Conservation (phyloP, 805 yeast genomes). For the Candida nanaspora region DNA sequence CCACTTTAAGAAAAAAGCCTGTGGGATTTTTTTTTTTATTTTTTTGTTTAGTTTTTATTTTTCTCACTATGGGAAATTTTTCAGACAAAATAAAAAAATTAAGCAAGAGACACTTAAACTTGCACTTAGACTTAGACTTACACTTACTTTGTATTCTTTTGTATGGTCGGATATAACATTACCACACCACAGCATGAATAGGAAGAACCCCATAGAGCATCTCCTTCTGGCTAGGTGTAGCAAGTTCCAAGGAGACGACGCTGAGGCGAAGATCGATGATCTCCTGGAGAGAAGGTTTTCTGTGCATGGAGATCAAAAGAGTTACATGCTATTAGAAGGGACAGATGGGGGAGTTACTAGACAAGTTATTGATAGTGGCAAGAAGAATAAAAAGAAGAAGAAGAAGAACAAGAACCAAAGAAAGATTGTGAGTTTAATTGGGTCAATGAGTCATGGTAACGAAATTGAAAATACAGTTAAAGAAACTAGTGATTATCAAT, state of each 20-base stretch:
- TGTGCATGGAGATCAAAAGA: slow-evolving; percentile 37
- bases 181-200: too few species aligned
- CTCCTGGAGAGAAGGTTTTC: slow-evolving; percentile 40
- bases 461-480: background rate
- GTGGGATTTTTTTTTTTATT: too few species aligned
- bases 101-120: too few species aligned
- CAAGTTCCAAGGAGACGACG: slow-evolving; percentile 25
- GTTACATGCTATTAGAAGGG: slow-evolving; percentile 33
- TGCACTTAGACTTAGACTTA: too few species aligned
- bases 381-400: slow-evolving; percentile 10
- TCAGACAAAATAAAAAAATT: too few species aligned
- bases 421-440: slow-evolving; percentile 1
- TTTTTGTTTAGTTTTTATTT: too few species aligned
- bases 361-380: slow-evolving; percentile 8
- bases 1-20: too few species aligned
- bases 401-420: slow-evolving; percentile 17
- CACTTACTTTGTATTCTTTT: too few species aligned
- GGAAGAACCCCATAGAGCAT: slow-evolving; percentile 36
- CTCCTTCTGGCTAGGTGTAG: slow-evolving; percentile 37
- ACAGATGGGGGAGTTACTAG: slow-evolving; percentile 22
- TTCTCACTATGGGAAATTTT: too few species aligned
- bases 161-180: too few species aligned
- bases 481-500: background rate
- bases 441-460: slow-evolving; percentile 1
- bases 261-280: slow-evolving; percentile 26